Conservation (phyloP, 305 asterid genomes). For the Fraxinus xanthoxyloides region DNA sequence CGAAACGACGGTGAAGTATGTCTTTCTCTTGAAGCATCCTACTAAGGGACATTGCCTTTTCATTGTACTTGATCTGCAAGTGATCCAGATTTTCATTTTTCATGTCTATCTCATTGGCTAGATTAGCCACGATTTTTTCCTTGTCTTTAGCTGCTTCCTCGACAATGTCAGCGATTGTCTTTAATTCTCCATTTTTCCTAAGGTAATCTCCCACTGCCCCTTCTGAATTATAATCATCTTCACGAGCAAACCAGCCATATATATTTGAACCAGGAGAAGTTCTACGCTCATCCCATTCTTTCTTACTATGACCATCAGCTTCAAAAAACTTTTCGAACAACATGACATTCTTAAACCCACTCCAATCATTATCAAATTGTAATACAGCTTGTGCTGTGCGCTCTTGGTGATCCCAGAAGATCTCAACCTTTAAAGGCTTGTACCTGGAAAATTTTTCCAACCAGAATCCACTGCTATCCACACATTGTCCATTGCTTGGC, state of each 20-base stretch:
- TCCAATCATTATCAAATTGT: constrained; percentile 67
- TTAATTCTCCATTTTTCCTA: constrained; percentile 48
- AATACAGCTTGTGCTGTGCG: constrained; percentile 46
- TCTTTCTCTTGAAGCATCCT: constrained; percentile 92
- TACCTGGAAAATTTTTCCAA: constrained; percentile 50
- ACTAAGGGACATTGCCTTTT: constrained; percentile 58
- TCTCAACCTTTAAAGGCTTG: constrained; percentile 52
- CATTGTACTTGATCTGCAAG: constrained; percentile 52
- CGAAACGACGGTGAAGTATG: constrained; percentile 57
- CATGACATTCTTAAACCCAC: constrained; percentile 71
- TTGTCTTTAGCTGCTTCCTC: constrained; percentile 54
- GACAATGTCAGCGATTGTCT: constrained; percentile 53
- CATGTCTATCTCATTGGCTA: constrained; percentile 55
- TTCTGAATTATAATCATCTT: constrained; percentile 54
- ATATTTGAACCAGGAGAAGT: constrained; percentile 37
- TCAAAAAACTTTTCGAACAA: constrained; percentile 73
- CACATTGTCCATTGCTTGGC: constrained; percentile 24
- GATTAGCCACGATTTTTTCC: constrained; percentile 39
- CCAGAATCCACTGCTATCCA: constrained; percentile 44
- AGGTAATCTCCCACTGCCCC: constrained; percentile 76
- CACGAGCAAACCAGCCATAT: constrained; percentile 83
- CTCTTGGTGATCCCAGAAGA: constrained; percentile 49
- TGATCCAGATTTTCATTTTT: constrained; percentile 63
- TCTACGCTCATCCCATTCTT: constrained; percentile 46
- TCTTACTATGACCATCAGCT: constrained; percentile 50